These are phyloP conservation scores for Globisporangium irregulare DNA, from an alignment of 352 stramenopile species.

Conservation along the genomic window DNA sequence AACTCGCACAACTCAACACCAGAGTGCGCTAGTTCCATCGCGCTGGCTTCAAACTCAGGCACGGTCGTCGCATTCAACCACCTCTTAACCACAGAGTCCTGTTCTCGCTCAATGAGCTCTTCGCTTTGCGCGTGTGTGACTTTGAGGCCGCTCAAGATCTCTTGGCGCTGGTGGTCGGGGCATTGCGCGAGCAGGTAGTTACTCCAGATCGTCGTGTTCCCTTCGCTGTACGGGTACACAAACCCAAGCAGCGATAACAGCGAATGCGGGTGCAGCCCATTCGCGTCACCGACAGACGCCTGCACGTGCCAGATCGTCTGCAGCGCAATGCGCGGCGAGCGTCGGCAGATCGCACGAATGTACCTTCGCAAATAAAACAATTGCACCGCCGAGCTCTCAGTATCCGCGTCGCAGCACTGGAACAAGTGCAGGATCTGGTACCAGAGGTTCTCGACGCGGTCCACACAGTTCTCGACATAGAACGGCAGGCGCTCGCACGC, in stretches of 20 bases:
- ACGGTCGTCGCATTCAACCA: conserved; percentile 59
- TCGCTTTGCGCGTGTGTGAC: conserved; percentile 33
- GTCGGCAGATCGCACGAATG: conserved; percentile 66
- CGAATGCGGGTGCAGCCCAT: conserved; percentile 55
- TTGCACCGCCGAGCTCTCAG: conserved; percentile 41
- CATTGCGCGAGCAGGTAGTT: conserved; percentile 61
- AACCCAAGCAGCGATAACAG: conserved; percentile 59
- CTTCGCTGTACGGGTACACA: conserved; percentile 40
- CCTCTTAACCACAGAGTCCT: conserved; percentile 47
- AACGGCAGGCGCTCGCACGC: conserved; percentile 66
- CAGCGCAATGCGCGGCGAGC: conserved; percentile 65
- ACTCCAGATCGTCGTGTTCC: conserved; percentile 40
- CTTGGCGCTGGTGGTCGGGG: conserved; percentile 46
- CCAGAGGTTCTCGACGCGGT: conserved; percentile 75
- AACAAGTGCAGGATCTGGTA: conserved; percentile 80
- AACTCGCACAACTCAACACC: conserved; percentile 63
- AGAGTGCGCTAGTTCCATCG: conserved; percentile 37
- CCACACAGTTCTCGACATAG: conserved; percentile 71
- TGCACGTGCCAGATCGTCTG: conserved; percentile 84
- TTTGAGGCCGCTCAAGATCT: conserved; percentile 44
- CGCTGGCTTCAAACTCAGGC: conserved; percentile 49
- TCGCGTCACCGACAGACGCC: conserved; percentile 54
- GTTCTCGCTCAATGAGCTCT: conserved; percentile 43
- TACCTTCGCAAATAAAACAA: conserved; percentile 68
- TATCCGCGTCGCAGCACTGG: conserved; percentile 63